These are phyloP conservation scores for Cephaloascus albidus DNA, from an alignment of 805 yeast species.

Conservation along the genomic window DNA sequence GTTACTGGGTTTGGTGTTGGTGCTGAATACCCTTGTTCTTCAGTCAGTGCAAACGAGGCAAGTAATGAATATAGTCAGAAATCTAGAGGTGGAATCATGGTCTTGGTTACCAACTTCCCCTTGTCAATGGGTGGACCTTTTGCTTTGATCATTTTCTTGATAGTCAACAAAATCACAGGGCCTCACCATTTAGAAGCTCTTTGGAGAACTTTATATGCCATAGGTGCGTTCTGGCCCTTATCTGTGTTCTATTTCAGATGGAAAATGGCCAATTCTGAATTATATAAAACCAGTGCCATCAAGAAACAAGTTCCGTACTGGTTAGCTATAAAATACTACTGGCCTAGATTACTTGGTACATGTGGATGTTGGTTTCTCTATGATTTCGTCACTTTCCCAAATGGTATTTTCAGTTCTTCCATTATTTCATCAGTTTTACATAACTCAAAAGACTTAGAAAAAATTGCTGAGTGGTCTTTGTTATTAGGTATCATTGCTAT, in stretches of 20 bases:
- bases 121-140: slow-evolving; percentile 74
- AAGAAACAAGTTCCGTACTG: slow-evolving; percentile 46
- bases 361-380: slow-evolving; percentile 74
- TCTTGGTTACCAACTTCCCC: slow-evolving; percentile 65
- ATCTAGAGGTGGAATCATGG: slow-evolving; percentile 57
- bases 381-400: slow-evolving; percentile 76
- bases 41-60: slow-evolving; percentile 63
- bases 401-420: slow-evolving; percentile 58
- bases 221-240: slow-evolving; percentile 62
- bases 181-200: slow-evolving; percentile 35
- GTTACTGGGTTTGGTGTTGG: slow-evolving; percentile 74
- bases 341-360: slow-evolving; percentile 61
- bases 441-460: slow-evolving; percentile 31
- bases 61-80: slow-evolving; percentile 54
- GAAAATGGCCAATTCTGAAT: slow-evolving; percentile 57
- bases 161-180: slow-evolving; percentile 50
- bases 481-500: slow-evolving; percentile 54
- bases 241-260: slow-evolving; percentile 63
- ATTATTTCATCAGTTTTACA: slow-evolving; percentile 46
- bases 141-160: slow-evolving; percentile 56
- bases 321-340: slow-evolving; percentile 55
- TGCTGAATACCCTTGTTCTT: slow-evolving; percentile 66
- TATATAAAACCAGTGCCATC: slow-evolving; percentile 59
- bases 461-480: slow-evolving; percentile 66
- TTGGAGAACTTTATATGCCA: slow-evolving; percentile 65